Percentiles rank a stretch among this genome's conserved stretches.
These are phyloP conservation scores for Pleomassaria siparia DNA, from an alignment of 2,329 filamentous ascomycete genomes.

Conservation along the genomic window DNA sequence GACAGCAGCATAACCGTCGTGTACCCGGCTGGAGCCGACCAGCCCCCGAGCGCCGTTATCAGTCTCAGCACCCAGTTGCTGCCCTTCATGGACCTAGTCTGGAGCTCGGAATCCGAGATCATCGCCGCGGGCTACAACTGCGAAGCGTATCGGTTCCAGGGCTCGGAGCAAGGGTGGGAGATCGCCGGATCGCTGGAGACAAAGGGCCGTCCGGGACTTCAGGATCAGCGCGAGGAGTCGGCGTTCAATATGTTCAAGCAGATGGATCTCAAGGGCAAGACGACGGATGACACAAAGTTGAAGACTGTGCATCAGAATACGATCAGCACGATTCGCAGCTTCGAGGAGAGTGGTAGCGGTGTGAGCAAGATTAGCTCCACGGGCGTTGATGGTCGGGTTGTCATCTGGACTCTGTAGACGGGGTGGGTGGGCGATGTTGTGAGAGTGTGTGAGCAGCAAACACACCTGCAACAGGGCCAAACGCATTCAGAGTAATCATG, in stretches of 20 bases:
- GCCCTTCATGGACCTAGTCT: constrained; percentile 89
- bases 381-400: constrained; percentile 52
- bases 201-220: constrained; percentile 63
- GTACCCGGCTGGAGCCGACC: constrained; percentile 87
- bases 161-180: constrained; percentile 78
- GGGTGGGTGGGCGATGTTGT: background rate
- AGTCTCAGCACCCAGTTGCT: constrained; percentile 87
- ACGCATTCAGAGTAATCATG: no score
- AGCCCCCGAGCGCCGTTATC: constrained; percentile 86
- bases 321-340: constrained; percentile 79
- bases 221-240: constrained; percentile 77
- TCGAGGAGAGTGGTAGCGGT: constrained; percentile 63
- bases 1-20: constrained; percentile 97
- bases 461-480: no score
- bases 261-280: constrained; percentile 97
- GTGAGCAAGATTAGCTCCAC: constrained; percentile 78
- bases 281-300: constrained; percentile 87
- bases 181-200: constrained; percentile 78
- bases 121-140: constrained; percentile 89
- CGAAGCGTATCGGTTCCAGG: constrained; percentile 87
- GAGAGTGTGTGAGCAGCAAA: background rate
- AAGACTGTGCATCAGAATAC: constrained; percentile 98
- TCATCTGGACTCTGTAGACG: constrained; percentile 49
- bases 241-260: constrained; percentile 97
- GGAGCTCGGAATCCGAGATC: constrained; percentile 89